These are phyloP conservation scores for Mucor mucedo DNA, from an alignment of 371 early-diverging fungal genomes.

Conservation along the genomic window DNA sequence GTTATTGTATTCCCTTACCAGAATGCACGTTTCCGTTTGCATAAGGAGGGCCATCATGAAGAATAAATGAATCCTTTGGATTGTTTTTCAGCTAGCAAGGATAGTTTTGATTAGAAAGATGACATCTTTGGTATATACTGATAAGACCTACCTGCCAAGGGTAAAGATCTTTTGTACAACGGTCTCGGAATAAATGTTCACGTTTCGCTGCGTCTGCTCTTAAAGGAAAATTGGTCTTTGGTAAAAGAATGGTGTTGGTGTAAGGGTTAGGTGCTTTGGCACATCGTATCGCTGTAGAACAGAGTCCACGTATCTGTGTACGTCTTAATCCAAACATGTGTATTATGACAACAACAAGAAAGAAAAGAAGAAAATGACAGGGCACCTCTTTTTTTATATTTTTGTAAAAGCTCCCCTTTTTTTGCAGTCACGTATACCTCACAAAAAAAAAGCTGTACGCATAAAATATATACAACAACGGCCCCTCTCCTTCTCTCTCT, in stretches of 20 bases:
- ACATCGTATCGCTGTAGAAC: not conserved
- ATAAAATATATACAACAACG: not conserved
- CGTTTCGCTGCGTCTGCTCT: constrained; percentile 71
- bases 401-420: not conserved
- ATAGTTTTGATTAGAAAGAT: not conserved
- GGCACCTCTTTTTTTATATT: constrained; percentile 8
- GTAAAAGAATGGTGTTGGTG: constrained; percentile 70
- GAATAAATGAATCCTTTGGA: constrained; percentile 70
- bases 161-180: constrained; percentile 75
- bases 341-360: not conserved
- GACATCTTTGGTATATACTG: not conserved
- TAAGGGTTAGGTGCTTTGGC: constrained; percentile 48
- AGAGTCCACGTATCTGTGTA: not conserved
- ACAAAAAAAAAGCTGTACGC: not conserved
- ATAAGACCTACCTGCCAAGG: constrained; percentile 69
- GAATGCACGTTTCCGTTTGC: constrained; percentile 95
- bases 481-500: not conserved
- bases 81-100: constrained; percentile 58
- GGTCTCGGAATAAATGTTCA: constrained; percentile 65
- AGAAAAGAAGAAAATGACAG: constrained; percentile 18
- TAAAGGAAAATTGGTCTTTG: constrained; percentile 75
- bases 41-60: constrained; percentile 98
- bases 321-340: not conserved
- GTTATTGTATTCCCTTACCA: constrained; percentile 40
- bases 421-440: not conserved